Evolutionary conservation across 139 green algal genomes (phyloP), one percentile per base, ranked within the genome.

Genomic region (Chlorella vulgaris): DNA sequence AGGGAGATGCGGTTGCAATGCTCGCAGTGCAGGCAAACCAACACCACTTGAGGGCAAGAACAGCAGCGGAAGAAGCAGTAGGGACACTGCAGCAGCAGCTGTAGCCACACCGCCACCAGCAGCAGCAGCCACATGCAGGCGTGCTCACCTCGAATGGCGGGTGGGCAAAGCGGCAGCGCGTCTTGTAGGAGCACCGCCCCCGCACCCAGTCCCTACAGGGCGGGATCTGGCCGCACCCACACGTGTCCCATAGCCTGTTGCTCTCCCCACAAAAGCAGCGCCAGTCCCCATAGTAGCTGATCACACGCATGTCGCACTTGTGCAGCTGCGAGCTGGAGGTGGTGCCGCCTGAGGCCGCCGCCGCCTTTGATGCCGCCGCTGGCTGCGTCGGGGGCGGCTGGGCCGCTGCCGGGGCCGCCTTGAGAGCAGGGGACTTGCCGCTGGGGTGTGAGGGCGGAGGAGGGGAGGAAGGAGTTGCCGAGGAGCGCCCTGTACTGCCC

Each of bases 121-220:
- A n/a, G n/a, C n/a, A n/a, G 47, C 47, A 55, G 47, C 13, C 47
- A 15, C 55, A 15, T 65, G 55, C 15, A 8, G 55, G 18, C 15
- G 55, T 29, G 15, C 55, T 21, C 50, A 79, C 73, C 73, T 80
- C 74, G 68, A 90, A 90, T 6, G 86, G 86, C 61, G 84, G 86
- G 69, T 90, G 86, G 4, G 61, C 76, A 39, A 89, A 90, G 26
- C 83, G 75, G 71, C 83, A 85, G 65, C 78, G 40, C 33, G 83
- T 66, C 39, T 71, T 80, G 62, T 90, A 90, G 19, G 80, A 80
- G 79, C 86, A 90, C n/a, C 86, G 79, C 5, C 86, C 86, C 10
- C 83, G 80, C 60, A 90, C 86, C 86, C 86, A 90, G 63, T 90
- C 86, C 35, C 86, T 76, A 69, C 76, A 86, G 62, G 86, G 83